phyloP scores from a whole-genome alignment of 495 filamentous ascomycete genomes.

The Staphylotrichum longicolle region DNA sequence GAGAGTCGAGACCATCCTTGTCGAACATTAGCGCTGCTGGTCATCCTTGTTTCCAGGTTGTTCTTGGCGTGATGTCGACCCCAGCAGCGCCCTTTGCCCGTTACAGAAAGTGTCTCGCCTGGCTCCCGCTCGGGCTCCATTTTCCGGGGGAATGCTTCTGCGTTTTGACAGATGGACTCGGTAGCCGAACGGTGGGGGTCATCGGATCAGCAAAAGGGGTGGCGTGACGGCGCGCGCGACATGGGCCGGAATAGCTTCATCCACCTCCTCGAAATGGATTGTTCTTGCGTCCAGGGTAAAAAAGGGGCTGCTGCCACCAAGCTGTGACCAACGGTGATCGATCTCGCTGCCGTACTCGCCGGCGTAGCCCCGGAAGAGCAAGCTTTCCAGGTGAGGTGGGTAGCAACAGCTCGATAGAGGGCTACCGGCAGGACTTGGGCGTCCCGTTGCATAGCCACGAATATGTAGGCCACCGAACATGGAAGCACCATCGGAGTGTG shows the following conservation, averaged over 20 bases:
- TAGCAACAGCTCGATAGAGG: slow-evolving; percentile 17
- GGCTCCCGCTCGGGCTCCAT: background rate
- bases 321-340: background rate
- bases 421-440: slow-evolving; percentile 24
- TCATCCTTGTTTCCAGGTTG: background rate
- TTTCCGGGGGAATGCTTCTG: background rate
- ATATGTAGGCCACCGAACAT: slow-evolving; percentile 24
- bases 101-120: slow-evolving; percentile 4
- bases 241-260: slow-evolving; percentile 12
- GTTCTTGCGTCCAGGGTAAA: background rate
- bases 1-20: background rate
- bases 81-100: background rate
- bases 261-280: background rate
- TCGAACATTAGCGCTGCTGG: background rate
- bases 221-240: background rate
- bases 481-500: slow-evolving; percentile 10
- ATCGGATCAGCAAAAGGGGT: background rate
- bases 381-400: slow-evolving; percentile 7
- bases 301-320: background rate
- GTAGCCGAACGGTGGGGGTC: slow-evolving; percentile 10
- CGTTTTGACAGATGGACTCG: background rate
- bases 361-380: too few species aligned
- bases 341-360: too few species aligned
- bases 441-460: slow-evolving; percentile 17
- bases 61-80: background rate